These are phyloP conservation scores for Botrytis fabae DNA, from an alignment of 2,329 filamentous ascomycete genomes.

Conservation along the genomic window DNA sequence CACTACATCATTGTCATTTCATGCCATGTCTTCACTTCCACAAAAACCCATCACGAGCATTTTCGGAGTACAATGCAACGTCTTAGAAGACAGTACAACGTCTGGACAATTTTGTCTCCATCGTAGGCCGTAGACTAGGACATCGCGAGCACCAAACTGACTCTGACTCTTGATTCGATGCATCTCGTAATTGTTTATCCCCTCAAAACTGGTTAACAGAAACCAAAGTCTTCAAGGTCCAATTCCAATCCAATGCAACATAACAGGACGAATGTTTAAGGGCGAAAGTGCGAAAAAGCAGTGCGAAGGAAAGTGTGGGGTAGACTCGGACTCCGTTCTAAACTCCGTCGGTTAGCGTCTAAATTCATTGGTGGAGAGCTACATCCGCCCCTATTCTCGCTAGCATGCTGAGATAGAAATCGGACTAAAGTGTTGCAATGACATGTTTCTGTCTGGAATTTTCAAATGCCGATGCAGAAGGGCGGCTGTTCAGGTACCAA, in stretches of 20 bases:
- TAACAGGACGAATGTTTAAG: neutral
- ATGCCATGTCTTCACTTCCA: neutral
- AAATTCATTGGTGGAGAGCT: too few relatives aligned
- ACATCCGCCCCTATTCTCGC: neutral
- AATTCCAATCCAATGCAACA: neutral
- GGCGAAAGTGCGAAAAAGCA: neutral
- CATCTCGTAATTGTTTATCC: neutral
- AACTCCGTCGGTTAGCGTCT: neutral
- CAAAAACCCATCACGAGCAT: neutral
- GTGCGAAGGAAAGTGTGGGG: too few relatives aligned
- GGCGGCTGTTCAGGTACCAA: fast-evolving
- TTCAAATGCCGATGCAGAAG: neutral
- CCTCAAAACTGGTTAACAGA: neutral
- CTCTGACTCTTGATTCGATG: neutral
- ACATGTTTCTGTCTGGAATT: neutral
- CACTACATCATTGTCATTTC: neutral
- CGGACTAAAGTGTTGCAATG: neutral
- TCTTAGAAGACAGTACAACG: neutral
- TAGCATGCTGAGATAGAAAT: neutral
- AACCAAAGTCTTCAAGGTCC: neutral
- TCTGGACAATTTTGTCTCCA: neutral
- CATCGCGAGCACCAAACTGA: neutral
- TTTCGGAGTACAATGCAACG: too few relatives aligned
- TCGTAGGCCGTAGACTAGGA: neutral
- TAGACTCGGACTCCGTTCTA: neutral